A percentile compares a stretch with the other conserved stretches of the same genome.
Evolutionary conservation across 2,329 filamentous ascomycete genomes (phyloP).

Genomic region (Emergomyces pasteurianus): DNA sequence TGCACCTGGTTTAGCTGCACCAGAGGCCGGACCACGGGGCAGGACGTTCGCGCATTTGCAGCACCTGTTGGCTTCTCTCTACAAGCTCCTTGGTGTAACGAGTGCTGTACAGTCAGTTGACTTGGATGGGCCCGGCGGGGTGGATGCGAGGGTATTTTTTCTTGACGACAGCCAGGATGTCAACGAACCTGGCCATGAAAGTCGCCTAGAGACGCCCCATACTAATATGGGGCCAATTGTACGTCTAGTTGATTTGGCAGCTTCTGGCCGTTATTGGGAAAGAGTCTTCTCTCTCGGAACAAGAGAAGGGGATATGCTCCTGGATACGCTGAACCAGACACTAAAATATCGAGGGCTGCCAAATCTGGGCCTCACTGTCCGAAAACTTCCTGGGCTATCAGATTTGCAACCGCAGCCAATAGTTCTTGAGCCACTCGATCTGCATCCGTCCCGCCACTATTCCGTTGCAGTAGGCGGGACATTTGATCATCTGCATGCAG

Average conservation of each 20-base stretch:
- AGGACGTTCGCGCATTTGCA: constrained; percentile 58
- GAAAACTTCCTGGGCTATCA: constrained; percentile 4
- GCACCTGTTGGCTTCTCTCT: constrained; percentile 61
- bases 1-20: constrained; percentile 48
- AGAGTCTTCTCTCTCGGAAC: constrained; percentile 54
- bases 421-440: background rate
- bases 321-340: constrained; percentile 29
- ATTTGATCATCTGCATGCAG: constrained; percentile 90
- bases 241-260: constrained; percentile 42
- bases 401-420: background rate
- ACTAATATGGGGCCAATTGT: constrained; percentile 14
- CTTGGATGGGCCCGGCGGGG: constrained; percentile 54
- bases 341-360: background rate
- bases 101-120: constrained; percentile 53
- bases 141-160: constrained; percentile 65
- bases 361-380: background rate
- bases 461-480: constrained; percentile 79
- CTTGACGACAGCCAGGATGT: constrained; percentile 46
- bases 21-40: constrained; percentile 39
- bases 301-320: constrained; percentile 50
- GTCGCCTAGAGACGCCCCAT: background rate
- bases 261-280: constrained; percentile 49
- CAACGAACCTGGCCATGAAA: constrained; percentile 4
- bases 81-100: constrained; percentile 63
- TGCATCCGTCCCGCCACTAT: constrained; percentile 31